Evolutionary conservation across 805 yeast species (phyloP).

Genomic region (Tetrapisispora nanseiensis): DNA sequence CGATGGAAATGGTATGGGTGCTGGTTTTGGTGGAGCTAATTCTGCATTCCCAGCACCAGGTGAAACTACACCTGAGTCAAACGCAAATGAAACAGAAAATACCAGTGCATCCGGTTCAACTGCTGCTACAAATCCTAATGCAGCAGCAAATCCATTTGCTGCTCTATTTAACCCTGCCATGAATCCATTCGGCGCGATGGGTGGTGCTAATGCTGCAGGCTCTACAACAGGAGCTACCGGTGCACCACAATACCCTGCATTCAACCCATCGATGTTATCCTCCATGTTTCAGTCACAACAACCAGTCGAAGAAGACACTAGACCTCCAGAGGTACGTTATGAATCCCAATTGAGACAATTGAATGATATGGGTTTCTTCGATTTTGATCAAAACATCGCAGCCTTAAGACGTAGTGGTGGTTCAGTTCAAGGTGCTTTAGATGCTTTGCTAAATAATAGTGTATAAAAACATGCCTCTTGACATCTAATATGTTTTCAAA

Average conservation of each 20-base stretch:
- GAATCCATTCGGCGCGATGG: conserved; percentile 34
- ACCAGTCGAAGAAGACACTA: conserved; percentile 36
- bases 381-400: conserved; percentile 82
- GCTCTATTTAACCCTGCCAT: conserved; percentile 31
- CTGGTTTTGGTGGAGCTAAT: conserved; percentile 9
- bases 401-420: conserved; percentile 96
- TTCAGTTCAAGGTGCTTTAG: conserved; percentile 93
- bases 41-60: conserved; percentile 46
- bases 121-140: conserved; percentile 12
- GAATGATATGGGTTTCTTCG: conserved; percentile 81
- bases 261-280: conserved; percentile 41
- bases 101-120: conserved; percentile 12
- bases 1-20: conserved; percentile 22
- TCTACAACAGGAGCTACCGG: conserved; percentile 20
- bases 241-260: conserved; percentile 27
- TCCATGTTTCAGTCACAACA: conserved; percentile 34
- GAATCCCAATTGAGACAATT: conserved; percentile 63
- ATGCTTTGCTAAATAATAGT: conserved; percentile 61
- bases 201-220: conserved; percentile 5
- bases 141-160: conserved; percentile 43
- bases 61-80: conserved; percentile 13
- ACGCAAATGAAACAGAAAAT: conserved; percentile 11
- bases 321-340: conserved; percentile 76
- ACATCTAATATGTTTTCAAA: no score
- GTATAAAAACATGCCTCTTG: no score